Conservation (phyloP, 129 eudicot species). For the Helichrysum umbraculigerum region DNA sequence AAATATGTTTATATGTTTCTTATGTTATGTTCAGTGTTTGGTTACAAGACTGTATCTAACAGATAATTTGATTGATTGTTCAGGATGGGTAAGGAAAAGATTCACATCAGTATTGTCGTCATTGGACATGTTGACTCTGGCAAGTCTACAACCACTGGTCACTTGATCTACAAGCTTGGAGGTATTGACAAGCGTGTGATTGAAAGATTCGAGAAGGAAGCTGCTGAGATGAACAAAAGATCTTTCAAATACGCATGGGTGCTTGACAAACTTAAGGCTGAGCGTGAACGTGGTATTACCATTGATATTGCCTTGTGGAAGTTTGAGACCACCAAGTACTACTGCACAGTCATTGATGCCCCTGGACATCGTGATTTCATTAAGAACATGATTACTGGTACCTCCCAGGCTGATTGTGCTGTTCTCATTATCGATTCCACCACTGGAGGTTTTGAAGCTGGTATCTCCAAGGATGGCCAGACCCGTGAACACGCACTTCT, state of each 20-base stretch:
- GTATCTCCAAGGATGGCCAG: conserved; percentile 19
- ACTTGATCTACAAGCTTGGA: conserved; percentile 63
- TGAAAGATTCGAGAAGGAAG: conserved; percentile 60
- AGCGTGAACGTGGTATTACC: conserved; percentile 71
- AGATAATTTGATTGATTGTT: neutral
- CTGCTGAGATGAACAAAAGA: conserved; percentile 66
- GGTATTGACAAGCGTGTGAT: conserved; percentile 66
- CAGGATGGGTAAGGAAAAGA: conserved; percentile 64
- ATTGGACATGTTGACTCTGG: conserved; percentile 69
- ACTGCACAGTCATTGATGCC: conserved; percentile 30
- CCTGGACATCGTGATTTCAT: conserved; percentile 33
- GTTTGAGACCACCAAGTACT: conserved; percentile 65
- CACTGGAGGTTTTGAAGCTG: conserved; percentile 56
- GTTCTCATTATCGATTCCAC: conserved; percentile 59
- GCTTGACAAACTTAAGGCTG: conserved; percentile 63
- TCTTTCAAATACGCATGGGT: conserved; percentile 70
- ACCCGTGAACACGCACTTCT: conserved; percentile 53
- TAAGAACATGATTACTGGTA: conserved; percentile 69
- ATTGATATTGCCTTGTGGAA: conserved; percentile 63
- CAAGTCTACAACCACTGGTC: conserved; percentile 65
- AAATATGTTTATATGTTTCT: neutral
- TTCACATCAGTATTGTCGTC: conserved; percentile 55
- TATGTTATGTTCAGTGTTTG: too few species aligned
- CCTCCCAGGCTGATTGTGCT: conserved; percentile 64
- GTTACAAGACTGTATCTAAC: too few species aligned